Evolutionary conservation across 2,329 filamentous ascomycete species (phyloP).

Genomic region (Mycosphaerella sp.): DNA sequence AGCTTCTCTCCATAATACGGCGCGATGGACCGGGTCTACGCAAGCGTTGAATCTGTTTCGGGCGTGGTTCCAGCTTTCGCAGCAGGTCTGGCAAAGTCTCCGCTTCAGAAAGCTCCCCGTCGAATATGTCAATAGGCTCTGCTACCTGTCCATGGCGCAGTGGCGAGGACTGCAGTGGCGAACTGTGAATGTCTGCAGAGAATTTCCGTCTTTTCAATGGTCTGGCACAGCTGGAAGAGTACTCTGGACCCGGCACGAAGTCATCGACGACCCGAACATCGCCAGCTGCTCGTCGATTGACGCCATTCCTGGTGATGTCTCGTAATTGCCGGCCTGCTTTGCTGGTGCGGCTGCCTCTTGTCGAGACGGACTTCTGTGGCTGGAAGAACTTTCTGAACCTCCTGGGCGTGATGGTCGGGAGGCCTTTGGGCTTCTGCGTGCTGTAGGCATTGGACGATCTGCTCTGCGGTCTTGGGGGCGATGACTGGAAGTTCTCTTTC

Average conservation of each 20-base stretch:
- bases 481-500: conserved; percentile 33
- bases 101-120: conserved; percentile 30
- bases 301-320: conserved; percentile 44
- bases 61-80: conserved; percentile 38
- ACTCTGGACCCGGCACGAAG: conserved; percentile 14
- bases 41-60: conserved; percentile 37
- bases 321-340: conserved; percentile 43
- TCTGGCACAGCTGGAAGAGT: conserved; percentile 22
- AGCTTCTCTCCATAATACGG: conserved; percentile 41
- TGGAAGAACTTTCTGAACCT: conserved; percentile 49
- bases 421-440: conserved; percentile 39
- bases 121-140: conserved; percentile 15
- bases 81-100: conserved; percentile 37
- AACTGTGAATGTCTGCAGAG: conserved; percentile 37
- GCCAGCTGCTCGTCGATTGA: conserved; percentile 33
- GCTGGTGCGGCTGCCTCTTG: conserved; percentile 26
- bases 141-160: conserved; percentile 35
- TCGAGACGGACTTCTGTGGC: conserved; percentile 35
- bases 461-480: conserved; percentile 20
- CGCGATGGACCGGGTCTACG: conserved; percentile 32
- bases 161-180: conserved; percentile 46
- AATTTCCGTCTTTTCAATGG: conserved; percentile 28
- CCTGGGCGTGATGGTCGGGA: conserved; percentile 47
- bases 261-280: conserved; percentile 12
- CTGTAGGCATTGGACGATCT: conserved; percentile 11